phyloP scores from a whole-genome alignment of 805 yeast species.

The Scheffersomyces ergatensis region DNA sequence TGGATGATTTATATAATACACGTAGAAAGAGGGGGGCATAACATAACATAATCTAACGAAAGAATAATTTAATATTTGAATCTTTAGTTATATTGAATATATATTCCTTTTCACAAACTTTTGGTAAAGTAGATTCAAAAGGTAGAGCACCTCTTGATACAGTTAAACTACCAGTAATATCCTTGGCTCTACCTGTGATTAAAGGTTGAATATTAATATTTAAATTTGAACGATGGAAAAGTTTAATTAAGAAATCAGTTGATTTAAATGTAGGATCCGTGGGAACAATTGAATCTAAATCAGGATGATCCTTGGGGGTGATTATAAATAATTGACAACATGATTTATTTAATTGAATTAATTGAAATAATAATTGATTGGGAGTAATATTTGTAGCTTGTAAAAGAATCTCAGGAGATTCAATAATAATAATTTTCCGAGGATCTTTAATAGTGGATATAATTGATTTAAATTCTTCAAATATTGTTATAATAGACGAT shows the following conservation, averaged over 20 bases:
- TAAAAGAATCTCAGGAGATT: constrained; percentile 46
- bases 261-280: constrained; percentile 38
- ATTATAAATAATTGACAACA: constrained; percentile 36
- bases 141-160: constrained; percentile 56
- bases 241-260: constrained; percentile 45
- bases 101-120: constrained; percentile 59
- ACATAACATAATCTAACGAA: constrained; percentile 28
- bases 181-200: constrained; percentile 78
- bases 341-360: constrained; percentile 29
- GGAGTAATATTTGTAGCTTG: constrained; percentile 38
- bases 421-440: constrained; percentile 37
- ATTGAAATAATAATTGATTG: constrained; percentile 28
- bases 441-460: constrained; percentile 5
- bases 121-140: constrained; percentile 11
- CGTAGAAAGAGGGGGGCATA: constrained; percentile 27
- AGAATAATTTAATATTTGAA: constrained; percentile 42
- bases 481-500: constrained; percentile 12
- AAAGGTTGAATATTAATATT: constrained; percentile 63
- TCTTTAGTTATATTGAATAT: constrained; percentile 60
- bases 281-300: constrained; percentile 17
- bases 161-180: constrained; percentile 70
- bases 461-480: constrained; percentile 13
- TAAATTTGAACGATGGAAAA: constrained; percentile 50
- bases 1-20: constrained; percentile 67
- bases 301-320: constrained; percentile 34